A percentile compares a stretch with the other conserved stretches of the same genome.
phyloP scores from a whole-genome alignment of 2,329 filamentous ascomycete genomes.

The Simplicillium aogashimaense region DNA sequence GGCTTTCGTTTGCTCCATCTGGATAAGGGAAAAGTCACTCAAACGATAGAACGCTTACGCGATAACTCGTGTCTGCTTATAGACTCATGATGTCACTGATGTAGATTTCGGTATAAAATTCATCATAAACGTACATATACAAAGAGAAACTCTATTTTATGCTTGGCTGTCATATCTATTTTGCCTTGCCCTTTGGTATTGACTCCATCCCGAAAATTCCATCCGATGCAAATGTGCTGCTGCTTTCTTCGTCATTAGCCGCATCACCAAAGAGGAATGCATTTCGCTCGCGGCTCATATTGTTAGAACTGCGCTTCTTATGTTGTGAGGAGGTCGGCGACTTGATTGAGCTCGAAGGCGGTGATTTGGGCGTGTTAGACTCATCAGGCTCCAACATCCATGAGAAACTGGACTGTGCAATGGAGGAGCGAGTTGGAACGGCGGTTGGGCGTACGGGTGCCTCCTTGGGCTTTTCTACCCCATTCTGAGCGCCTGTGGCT shows the following conservation, averaged over 20 bases:
- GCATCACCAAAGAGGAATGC: constrained; percentile 52
- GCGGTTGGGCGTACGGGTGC: constrained; percentile 17
- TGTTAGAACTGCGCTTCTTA: constrained; percentile 30
- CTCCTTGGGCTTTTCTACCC: constrained; percentile 9
- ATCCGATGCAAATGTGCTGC: constrained; percentile 27
- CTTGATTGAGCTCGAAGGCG: constrained; percentile 12
- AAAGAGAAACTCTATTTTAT: not conserved
- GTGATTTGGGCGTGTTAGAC: constrained; percentile 14
- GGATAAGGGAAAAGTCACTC: constrained; percentile 48
- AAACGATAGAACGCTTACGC: constrained; percentile 25
- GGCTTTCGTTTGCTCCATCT: constrained; percentile 31
- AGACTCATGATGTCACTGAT: too few relatives aligned
- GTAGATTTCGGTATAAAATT: not conserved
- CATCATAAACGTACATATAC: not conserved
- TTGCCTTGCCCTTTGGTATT: constrained; percentile 20
- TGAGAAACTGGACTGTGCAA: constrained; percentile 67
- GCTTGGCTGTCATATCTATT: not conserved
- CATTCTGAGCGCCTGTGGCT: not conserved
- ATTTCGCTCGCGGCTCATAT: constrained; percentile 41
- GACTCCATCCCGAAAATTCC: constrained; percentile 48
- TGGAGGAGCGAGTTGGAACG: constrained; percentile 51
- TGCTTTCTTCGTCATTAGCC: constrained; percentile 22
- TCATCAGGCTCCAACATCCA: constrained; percentile 63
- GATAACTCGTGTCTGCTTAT: too few relatives aligned
- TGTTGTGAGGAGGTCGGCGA: constrained; percentile 21